Conservation (phyloP, 1,139 yeast genomes). For the Sugiyamaella xylanicola region DNA sequence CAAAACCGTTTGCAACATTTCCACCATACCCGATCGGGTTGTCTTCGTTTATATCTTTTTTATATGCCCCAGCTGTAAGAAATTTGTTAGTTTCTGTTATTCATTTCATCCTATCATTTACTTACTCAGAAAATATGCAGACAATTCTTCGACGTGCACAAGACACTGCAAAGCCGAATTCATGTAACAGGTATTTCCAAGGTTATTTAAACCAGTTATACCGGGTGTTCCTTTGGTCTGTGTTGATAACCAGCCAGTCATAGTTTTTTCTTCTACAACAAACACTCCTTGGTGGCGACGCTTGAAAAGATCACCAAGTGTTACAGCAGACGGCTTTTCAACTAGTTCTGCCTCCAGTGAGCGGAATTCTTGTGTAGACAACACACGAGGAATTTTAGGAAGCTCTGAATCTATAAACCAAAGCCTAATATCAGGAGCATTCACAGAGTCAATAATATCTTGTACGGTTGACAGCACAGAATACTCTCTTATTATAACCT, state of each 20-base stretch:
- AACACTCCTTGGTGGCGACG: neutral
- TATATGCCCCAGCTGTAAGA: constrained; percentile 48
- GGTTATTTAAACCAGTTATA: constrained; percentile 67
- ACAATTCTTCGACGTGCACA: constrained; percentile 81
- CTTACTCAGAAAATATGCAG: constrained; percentile 59
- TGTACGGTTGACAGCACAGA: constrained; percentile 15
- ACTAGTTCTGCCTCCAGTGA: constrained; percentile 1
- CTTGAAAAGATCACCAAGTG: neutral
- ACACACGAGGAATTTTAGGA: neutral
- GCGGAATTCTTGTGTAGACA: constrained; percentile 4
- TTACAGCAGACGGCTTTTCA: neutral
- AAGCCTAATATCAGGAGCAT: constrained; percentile 14
- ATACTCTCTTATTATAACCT: neutral
- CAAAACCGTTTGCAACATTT: constrained; percentile 75
- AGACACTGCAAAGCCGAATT: constrained; percentile 93
- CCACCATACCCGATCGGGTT: constrained; percentile 91
- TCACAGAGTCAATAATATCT: constrained; percentile 16
- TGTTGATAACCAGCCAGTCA: constrained; percentile 21
- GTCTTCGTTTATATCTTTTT: constrained; percentile 64
- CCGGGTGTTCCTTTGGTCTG: constrained; percentile 42
- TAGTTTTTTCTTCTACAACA: constrained; percentile 19
- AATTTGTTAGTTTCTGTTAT: no score
- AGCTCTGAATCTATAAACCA: constrained; percentile 15
- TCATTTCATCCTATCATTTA: no score
- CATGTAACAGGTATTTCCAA: constrained; percentile 97